phyloP scores from a whole-genome alignment of 2,329 filamentous ascomycete species.

The Helotiales sp. region DNA sequence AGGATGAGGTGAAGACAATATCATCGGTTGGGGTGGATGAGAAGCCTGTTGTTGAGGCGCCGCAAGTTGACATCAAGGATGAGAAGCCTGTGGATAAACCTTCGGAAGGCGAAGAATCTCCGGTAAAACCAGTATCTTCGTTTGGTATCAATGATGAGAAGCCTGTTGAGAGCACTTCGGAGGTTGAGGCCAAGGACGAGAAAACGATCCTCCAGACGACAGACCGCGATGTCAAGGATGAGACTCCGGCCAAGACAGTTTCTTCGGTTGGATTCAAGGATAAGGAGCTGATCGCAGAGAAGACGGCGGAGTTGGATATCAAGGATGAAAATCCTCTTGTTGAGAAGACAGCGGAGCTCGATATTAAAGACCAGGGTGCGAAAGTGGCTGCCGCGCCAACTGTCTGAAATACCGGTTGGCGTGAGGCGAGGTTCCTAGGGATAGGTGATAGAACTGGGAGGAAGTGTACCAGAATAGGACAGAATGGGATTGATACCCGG shows the following conservation, averaged over 20 bases:
- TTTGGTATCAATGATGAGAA: not conserved
- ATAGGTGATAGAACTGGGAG: not conserved
- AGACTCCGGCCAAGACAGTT: not conserved
- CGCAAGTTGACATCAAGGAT: not conserved
- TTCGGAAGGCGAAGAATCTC: no score
- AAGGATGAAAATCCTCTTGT: not conserved
- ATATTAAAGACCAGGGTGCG: not conserved
- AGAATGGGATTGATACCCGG: conserved; percentile 5
- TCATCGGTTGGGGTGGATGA: not conserved
- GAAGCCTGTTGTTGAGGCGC: not conserved
- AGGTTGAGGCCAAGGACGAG: not conserved
- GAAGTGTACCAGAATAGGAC: conserved; percentile 1
- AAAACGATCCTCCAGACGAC: not conserved
- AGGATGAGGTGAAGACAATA: not conserved
- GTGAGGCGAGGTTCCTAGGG: not conserved
- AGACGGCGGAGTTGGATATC: not conserved
- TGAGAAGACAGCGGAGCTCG: not conserved
- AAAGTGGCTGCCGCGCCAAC: not conserved
- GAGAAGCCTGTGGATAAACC: not conserved
- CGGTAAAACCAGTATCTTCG: no score
- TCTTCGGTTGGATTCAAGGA: not conserved
- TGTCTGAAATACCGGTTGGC: not conserved
- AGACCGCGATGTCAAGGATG: not conserved
- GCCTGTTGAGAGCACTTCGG: not conserved
- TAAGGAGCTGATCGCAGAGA: not conserved